These are phyloP conservation scores for Knufia petricola DNA, from an alignment of 2,329 filamentous ascomycete genomes.

Conservation along the genomic window DNA sequence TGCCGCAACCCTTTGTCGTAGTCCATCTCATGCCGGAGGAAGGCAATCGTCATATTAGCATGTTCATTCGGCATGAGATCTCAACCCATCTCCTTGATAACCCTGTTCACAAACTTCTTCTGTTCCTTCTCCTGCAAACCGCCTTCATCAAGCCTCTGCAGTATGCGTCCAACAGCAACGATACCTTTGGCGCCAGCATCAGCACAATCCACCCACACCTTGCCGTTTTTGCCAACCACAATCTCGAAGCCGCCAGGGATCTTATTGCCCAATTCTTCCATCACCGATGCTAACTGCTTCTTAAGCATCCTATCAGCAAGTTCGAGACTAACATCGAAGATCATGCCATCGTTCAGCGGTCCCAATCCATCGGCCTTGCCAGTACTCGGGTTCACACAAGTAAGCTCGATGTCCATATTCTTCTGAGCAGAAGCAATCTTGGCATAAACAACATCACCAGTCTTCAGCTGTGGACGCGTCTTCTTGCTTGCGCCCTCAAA, in stretches of 20 bases:
- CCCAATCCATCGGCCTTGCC: constrained; percentile 85
- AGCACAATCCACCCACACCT: constrained; percentile 75
- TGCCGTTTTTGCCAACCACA: constrained; percentile 84
- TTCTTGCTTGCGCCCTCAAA: constrained; percentile 92
- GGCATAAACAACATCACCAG: constrained; percentile 78
- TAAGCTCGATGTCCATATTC: constrained; percentile 80
- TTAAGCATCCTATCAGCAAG: constrained; percentile 71
- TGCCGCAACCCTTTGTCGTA: too few relatives aligned
- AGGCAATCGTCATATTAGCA: too few relatives aligned
- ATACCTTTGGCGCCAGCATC: constrained; percentile 59
- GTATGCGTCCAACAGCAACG: constrained; percentile 65
- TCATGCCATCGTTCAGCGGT: constrained; percentile 72
- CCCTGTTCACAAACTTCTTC: constrained; percentile 36
- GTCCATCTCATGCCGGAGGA: too few relatives aligned
- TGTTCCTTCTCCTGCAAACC: constrained; percentile 34
- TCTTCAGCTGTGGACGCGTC: constrained; percentile 66
- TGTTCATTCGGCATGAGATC: too few relatives aligned
- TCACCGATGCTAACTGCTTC: constrained; percentile 56
- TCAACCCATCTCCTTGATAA: constrained; percentile 32
- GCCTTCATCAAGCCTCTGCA: constrained; percentile 58
- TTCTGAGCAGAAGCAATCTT: constrained; percentile 68
- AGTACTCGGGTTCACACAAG: constrained; percentile 76
- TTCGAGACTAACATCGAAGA: constrained; percentile 68
- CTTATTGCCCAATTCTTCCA: constrained; percentile 74
- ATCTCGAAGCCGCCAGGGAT: constrained; percentile 71